Percentiles rank a stretch among this genome's conserved stretches.
Conservation (phyloP, 2,329 filamentous ascomycete genomes). For the Aspergillus vadensis region DNA sequence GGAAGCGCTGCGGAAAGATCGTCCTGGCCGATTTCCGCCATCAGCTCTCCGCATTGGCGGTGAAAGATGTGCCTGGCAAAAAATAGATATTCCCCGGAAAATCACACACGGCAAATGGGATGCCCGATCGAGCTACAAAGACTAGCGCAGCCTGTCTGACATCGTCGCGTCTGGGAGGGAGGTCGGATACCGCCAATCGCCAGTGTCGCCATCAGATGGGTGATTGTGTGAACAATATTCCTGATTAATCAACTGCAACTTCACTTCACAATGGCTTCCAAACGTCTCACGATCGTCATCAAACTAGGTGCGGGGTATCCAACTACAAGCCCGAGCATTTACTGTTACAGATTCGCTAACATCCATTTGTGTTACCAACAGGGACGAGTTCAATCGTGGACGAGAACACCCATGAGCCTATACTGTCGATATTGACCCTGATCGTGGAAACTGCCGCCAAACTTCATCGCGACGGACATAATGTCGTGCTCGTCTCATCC, state of each 20-base stretch:
- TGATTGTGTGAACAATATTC: not conserved
- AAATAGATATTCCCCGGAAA: slow-evolving; percentile 16
- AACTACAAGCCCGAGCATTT: slow-evolving; percentile 9
- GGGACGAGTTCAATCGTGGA: slow-evolving; percentile 99
- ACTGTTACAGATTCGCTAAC: slow-evolving; percentile 19
- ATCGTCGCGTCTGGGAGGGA: not conserved
- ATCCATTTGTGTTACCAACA: slow-evolving; percentile 44
- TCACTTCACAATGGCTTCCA: slow-evolving; percentile 26
- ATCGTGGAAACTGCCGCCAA: slow-evolving; percentile 94
- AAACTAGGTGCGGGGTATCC: slow-evolving; percentile 41
- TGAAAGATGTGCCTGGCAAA: slow-evolving; percentile 29
- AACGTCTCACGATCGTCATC: slow-evolving; percentile 42
- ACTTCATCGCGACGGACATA: slow-evolving; percentile 85
- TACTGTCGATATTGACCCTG: slow-evolving; percentile 83
- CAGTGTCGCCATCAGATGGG: not conserved
- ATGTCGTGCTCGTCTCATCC: slow-evolving; percentile 93
- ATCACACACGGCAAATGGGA: not conserved
- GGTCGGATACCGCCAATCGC: not conserved
- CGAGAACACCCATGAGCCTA: slow-evolving; percentile 89
- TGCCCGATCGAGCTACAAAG: not conserved
- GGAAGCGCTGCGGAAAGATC: not conserved
- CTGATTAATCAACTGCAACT: not conserved
- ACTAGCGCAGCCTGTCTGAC: not conserved
- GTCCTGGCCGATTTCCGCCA: slow-evolving; percentile 1
- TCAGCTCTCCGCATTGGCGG: slow-evolving; percentile 34